phyloP scores from a whole-genome alignment of 75 land plant genomes.

The Cunninghamia lanceolata region DNA sequence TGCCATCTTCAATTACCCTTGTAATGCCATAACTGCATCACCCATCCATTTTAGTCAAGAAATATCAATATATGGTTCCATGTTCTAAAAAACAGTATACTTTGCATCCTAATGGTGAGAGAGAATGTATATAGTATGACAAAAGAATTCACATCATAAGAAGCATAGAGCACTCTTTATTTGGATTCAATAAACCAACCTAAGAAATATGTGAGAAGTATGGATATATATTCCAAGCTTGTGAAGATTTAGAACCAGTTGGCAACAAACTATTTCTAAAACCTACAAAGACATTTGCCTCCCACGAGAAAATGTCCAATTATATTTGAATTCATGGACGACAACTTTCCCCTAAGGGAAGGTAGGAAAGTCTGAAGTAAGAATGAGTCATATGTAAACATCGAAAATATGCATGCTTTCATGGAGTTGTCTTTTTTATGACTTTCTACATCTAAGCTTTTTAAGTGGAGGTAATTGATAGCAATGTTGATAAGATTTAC shows the following conservation, averaged over 20 bases:
- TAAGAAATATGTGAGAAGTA: not conserved
- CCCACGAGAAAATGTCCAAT: not conserved
- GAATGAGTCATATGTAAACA: not conserved
- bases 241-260: not conserved
- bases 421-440: not conserved
- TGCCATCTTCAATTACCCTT: slow-evolving; percentile 37
- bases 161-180: not conserved
- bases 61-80: slow-evolving; percentile 8
- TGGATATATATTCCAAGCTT: not conserved
- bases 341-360: not conserved
- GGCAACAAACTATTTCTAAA: not conserved
- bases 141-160: not conserved
- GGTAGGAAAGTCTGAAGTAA: not conserved
- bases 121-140: not conserved
- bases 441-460: not conserved
- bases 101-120: not conserved
- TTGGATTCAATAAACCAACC: not conserved
- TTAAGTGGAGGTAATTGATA: not conserved
- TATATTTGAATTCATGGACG: not conserved
- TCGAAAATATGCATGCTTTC: not conserved
- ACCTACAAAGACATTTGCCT: not conserved
- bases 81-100: not conserved
- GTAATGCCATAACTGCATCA: slow-evolving; percentile 44
- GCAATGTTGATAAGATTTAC: not conserved
- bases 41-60: not conserved